These are phyloP conservation scores for Erucastrum elatum DNA, from an alignment of 345 rosid genomes.

Conservation along the genomic window DNA sequence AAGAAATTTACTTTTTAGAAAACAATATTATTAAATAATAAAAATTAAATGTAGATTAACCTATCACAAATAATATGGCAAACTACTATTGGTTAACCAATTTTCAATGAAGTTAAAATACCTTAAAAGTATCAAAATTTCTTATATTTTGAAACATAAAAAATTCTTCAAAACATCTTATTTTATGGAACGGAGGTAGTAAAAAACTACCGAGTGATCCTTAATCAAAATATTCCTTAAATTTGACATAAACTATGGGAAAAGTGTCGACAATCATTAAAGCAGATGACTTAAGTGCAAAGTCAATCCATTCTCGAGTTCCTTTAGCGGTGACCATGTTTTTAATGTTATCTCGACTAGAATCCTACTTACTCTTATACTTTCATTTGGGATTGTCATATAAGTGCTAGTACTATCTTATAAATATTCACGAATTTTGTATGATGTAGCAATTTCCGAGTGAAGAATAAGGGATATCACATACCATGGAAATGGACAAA, in stretches of 20 bases:
- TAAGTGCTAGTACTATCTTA: neutral
- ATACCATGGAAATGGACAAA: neutral
- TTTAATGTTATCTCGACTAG: neutral
- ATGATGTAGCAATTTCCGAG: neutral
- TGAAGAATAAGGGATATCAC: neutral
- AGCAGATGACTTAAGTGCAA: neutral
- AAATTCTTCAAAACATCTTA: no score
- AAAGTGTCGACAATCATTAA: neutral
- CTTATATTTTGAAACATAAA: no score
- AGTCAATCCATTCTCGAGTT: neutral
- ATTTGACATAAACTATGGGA: neutral
- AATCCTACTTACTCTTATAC: neutral
- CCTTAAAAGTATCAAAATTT: no score
- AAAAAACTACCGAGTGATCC: neutral
- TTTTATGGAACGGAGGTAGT: no score
- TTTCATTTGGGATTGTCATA: neutral
- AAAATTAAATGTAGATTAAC: no score
- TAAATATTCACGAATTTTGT: neutral
- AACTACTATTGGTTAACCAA: no score
- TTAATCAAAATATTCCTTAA: neutral
- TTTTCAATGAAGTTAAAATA: no score
- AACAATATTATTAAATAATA: no score
- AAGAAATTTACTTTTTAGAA: no score
- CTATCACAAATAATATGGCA: no score
- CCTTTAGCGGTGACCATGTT: neutral